Conservation (phyloP, 805 yeast genomes). For the Teunomyces lycoperdinae region DNA sequence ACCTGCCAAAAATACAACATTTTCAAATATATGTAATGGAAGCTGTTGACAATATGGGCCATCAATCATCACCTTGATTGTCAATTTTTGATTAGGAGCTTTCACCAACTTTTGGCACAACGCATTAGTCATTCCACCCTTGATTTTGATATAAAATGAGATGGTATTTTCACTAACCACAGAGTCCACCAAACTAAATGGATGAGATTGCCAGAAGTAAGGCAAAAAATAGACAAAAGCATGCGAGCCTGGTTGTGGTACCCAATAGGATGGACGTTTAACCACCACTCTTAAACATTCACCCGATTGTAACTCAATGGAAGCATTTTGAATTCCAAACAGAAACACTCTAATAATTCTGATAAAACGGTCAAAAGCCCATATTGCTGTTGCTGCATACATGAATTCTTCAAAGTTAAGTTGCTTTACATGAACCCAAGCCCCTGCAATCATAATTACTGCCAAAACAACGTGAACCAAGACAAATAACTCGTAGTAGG, state of each 20-base stretch:
- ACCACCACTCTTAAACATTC: slow-evolving; percentile 49
- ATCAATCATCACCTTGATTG: slow-evolving; percentile 47
- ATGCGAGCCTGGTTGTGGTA: slow-evolving; percentile 59
- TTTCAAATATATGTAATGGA: slow-evolving; percentile 47
- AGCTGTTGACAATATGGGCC: slow-evolving; percentile 56
- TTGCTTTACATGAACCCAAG: slow-evolving; percentile 43
- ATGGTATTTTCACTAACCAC: slow-evolving; percentile 31
- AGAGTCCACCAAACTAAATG: slow-evolving; percentile 54
- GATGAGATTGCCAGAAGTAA: slow-evolving; percentile 66
- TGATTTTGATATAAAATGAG: slow-evolving; percentile 48
- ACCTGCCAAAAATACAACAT: slow-evolving; percentile 53
- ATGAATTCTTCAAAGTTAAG: slow-evolving; percentile 32
- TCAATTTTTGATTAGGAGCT: slow-evolving; percentile 23
- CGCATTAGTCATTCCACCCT: slow-evolving; percentile 52
- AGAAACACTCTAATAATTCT: slow-evolving; percentile 52
- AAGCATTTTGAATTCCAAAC: slow-evolving; percentile 61
- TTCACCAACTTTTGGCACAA: slow-evolving; percentile 19
- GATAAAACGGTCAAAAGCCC: slow-evolving; percentile 65
- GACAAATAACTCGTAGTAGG: slow-evolving; percentile 35
- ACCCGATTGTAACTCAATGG: slow-evolving; percentile 36
- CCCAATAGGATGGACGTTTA: slow-evolving; percentile 54
- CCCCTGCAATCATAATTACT: slow-evolving; percentile 42
- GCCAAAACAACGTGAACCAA: slow-evolving; percentile 35
- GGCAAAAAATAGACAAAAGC: slow-evolving; percentile 53
- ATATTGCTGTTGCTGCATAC: slow-evolving; percentile 57